Conservation (phyloP, 2,329 filamentous ascomycete species). For the Ascochyta koolunga region DNA sequence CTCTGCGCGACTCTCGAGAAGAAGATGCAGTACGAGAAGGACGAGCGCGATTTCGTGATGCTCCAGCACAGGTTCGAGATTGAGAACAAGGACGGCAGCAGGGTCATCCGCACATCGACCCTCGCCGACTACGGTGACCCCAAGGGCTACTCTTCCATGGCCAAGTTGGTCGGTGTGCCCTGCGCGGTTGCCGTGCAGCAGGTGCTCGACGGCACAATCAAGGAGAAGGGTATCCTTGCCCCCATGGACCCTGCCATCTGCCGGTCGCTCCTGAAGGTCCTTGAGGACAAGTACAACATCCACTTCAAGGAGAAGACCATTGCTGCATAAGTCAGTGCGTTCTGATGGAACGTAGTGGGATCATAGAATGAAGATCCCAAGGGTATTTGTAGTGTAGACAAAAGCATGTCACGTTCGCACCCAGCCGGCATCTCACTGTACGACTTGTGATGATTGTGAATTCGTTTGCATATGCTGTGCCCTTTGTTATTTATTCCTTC, state of each 20-base stretch:
- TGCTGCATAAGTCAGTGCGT: conserved; percentile 24
- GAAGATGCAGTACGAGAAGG: conserved; percentile 87
- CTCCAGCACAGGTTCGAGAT: conserved; percentile 85
- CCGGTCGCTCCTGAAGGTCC: conserved; percentile 75
- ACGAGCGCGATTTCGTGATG: conserved; percentile 82
- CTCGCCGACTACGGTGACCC: conserved; percentile 83
- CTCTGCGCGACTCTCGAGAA: conserved; percentile 85
- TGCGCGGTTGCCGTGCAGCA: conserved; percentile 76
- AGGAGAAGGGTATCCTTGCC: conserved; percentile 75
- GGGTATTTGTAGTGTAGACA: conserved; percentile 22
- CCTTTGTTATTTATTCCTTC: neutral
- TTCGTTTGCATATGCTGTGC: neutral
- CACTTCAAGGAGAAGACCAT: conserved; percentile 72
- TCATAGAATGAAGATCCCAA: conserved; percentile 13
- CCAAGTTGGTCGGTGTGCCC: conserved; percentile 78
- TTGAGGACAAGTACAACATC: conserved; percentile 79
- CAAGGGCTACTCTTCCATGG: conserved; percentile 82
- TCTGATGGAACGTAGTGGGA: neutral
- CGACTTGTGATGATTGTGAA: neutral
- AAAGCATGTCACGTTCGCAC: conserved; percentile 17
- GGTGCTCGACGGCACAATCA: conserved; percentile 76
- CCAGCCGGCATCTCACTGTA: neutral
- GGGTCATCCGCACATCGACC: conserved; percentile 79
- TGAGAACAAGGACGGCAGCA: conserved; percentile 78
- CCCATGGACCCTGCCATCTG: conserved; percentile 76